phyloP scores from a whole-genome alignment of 192 early-diverging fungal genomes.

The Coemansia sp. region DNA sequence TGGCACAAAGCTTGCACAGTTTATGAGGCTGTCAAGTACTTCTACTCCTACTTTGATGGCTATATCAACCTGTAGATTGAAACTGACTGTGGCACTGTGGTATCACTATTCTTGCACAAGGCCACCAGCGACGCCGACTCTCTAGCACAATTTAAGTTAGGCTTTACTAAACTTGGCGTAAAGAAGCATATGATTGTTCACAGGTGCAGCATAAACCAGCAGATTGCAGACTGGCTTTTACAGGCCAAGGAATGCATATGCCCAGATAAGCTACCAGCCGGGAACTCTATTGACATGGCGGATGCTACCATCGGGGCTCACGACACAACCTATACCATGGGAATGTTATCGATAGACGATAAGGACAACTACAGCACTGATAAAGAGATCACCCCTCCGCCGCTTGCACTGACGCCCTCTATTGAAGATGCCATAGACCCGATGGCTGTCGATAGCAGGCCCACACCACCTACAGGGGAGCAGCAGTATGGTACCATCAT shows the following conservation, averaged over 20 bases:
- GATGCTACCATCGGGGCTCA: slow-evolving; percentile 5
- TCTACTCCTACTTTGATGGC: slow-evolving; percentile 31
- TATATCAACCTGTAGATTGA: slow-evolving; percentile 19
- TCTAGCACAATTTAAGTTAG: neutral
- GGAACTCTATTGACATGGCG: neutral
- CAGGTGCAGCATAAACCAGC: neutral
- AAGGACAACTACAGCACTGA: neutral
- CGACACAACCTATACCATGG: slow-evolving; percentile 4
- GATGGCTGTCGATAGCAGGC: neutral
- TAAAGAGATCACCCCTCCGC: no score
- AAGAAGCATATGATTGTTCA: slow-evolving; percentile 21
- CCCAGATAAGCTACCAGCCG: neutral
- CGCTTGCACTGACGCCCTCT: no score
- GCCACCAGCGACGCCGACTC: slow-evolving; percentile 6
- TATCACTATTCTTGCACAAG: slow-evolving; percentile 9
- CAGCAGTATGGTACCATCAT: neutral
- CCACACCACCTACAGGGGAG: neutral
- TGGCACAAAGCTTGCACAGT: slow-evolving; percentile 25
- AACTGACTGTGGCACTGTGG: slow-evolving; percentile 20
- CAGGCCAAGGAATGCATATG: slow-evolving; percentile 4
- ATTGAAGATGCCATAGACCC: no score
- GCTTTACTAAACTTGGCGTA: slow-evolving; percentile 12
- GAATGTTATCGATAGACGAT: neutral
- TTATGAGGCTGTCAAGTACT: slow-evolving; percentile 13
- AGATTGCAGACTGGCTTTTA: slow-evolving; percentile 21